Percentiles rank a stretch among this genome's conserved stretches.
phyloP scores from a whole-genome alignment of 257 asterid species.

The Ilex asprella region DNA sequence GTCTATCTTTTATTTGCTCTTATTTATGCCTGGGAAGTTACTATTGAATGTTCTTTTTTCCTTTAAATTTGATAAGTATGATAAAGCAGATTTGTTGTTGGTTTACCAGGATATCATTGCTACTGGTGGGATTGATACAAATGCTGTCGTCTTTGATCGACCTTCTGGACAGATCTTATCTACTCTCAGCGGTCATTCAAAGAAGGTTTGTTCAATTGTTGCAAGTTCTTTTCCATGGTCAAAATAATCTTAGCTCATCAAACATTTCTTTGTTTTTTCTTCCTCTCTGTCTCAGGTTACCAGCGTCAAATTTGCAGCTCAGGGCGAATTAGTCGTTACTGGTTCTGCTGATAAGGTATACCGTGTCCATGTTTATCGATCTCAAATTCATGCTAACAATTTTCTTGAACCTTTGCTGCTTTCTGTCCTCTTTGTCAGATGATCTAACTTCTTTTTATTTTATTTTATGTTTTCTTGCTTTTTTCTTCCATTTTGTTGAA shows the following conservation, averaged over 20 bases:
- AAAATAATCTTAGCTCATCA: neutral
- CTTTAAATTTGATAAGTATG: too few species aligned
- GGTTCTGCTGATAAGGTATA: conserved; percentile 93
- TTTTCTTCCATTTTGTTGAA: too few species aligned
- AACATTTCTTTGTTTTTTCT: conserved; percentile 7
- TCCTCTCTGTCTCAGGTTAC: conserved; percentile 46
- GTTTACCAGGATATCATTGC: conserved; percentile 75
- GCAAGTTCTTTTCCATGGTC: conserved; percentile 4
- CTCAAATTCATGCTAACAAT: neutral
- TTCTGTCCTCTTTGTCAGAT: neutral
- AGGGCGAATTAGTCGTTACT: conserved; percentile 71
- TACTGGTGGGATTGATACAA: conserved; percentile 85
- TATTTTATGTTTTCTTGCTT: neutral
- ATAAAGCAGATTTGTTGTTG: neutral
- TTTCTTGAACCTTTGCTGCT: neutral
- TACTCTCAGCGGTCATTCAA: conserved; percentile 93
- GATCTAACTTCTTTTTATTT: neutral
- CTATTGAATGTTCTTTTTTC: neutral
- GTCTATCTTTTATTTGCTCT: neutral
- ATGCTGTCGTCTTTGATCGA: conserved; percentile 80
- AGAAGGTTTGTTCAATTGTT: conserved; percentile 51
- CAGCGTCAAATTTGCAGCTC: conserved; percentile 76
- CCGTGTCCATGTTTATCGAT: neutral
- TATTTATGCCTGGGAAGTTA: neutral
- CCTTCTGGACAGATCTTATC: conserved; percentile 87